Conservation (phyloP, 1,284 basidiomycete species). For the Cryptococcus sp. region DNA sequence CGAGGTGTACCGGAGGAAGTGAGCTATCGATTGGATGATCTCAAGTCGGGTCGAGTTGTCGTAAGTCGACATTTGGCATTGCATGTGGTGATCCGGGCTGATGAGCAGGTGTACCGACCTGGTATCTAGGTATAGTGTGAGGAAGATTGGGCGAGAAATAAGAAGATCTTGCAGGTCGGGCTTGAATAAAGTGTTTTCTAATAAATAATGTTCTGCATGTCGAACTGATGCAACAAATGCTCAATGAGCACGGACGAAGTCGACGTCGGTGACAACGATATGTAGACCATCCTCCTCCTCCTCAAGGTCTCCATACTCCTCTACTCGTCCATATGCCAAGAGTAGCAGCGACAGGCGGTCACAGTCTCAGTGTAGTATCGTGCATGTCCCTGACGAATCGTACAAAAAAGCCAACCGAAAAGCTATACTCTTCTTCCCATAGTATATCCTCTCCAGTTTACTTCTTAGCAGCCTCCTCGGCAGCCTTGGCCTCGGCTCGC, state of each 20-base stretch:
- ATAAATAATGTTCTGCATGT: too few species aligned
- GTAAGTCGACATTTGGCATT: slow-evolving; percentile 47
- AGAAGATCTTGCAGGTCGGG: too few species aligned
- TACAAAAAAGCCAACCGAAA: background rate
- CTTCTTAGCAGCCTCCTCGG: slow-evolving; percentile 45
- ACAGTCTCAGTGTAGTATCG: background rate
- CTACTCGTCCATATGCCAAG: too few species aligned
- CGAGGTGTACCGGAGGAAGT: slow-evolving; percentile 60
- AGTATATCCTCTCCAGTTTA: slow-evolving; percentile 4
- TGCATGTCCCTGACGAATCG: slow-evolving; percentile 2
- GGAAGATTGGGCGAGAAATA: too few species aligned
- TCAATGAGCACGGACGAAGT: too few species aligned
- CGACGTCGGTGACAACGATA: too few species aligned
- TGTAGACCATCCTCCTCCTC: too few species aligned
- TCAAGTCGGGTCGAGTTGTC: slow-evolving; percentile 76
- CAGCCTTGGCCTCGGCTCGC: slow-evolving; percentile 49
- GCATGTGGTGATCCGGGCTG: background rate
- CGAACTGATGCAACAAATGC: too few species aligned
- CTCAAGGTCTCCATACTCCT: too few species aligned
- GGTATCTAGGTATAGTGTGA: background rate
- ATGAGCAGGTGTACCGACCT: slow-evolving; percentile 1
- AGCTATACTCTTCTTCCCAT: background rate
- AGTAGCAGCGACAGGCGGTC: too few species aligned
- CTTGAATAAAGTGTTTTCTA: too few species aligned
- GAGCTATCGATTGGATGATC: slow-evolving; percentile 79